phyloP scores from a whole-genome alignment of 495 filamentous ascomycete species.

The Xylaria grammica region DNA sequence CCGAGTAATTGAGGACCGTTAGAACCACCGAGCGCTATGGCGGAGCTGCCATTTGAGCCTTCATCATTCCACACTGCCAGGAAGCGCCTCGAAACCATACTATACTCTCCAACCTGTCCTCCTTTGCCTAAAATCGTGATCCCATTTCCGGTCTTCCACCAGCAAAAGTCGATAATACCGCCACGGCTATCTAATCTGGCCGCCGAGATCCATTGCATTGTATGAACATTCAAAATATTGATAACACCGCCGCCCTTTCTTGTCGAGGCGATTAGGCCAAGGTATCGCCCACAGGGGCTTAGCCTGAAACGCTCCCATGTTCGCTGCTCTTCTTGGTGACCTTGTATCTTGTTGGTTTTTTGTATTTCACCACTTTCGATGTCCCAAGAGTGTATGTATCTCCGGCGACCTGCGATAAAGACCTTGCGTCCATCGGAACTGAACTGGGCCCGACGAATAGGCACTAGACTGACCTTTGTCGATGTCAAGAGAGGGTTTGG shows the following conservation, averaged over 20 bases:
- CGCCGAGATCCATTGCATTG: conserved; percentile 85
- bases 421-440: conserved; percentile 65
- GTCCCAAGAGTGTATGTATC: conserved; percentile 96
- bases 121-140: conserved; percentile 80
- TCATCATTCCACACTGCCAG: conserved; percentile 88
- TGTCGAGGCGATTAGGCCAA: conserved; percentile 76
- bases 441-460: conserved; percentile 81
- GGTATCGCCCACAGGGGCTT: conserved; percentile 82
- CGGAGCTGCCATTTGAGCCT: conserved; percentile 83
- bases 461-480: conserved; percentile 80
- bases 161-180: conserved; percentile 86
- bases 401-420: conserved; percentile 82
- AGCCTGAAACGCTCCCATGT: conserved; percentile 89
- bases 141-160: conserved; percentile 83
- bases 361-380: conserved; percentile 78
- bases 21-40: conserved; percentile 74
- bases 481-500: conserved; percentile 89
- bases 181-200: conserved; percentile 81
- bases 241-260: conserved; percentile 86
- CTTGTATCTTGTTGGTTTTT: conserved; percentile 77
- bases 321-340: conserved; percentile 80
- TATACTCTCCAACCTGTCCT: conserved; percentile 94
- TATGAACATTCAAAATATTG: conserved; percentile 81
- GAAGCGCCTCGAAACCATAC: conserved; percentile 65
- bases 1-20: conserved; percentile 65